These are phyloP conservation scores for Ustilago nuda DNA, from an alignment of 1,284 basidiomycete genomes.

Conservation along the genomic window DNA sequence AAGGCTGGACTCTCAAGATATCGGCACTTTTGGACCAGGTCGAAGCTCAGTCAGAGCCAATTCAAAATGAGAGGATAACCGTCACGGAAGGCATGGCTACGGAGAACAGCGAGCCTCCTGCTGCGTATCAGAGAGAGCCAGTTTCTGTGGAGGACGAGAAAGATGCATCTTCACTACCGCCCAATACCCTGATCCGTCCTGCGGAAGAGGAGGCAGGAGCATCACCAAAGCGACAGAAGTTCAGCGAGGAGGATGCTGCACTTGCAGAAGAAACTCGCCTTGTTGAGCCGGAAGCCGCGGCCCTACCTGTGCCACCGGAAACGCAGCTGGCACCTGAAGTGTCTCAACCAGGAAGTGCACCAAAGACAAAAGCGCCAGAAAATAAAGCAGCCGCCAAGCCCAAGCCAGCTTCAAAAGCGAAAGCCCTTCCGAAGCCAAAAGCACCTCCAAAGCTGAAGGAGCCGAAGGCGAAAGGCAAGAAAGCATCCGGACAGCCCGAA, in stretches of 20 bases:
- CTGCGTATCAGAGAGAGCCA: not conserved
- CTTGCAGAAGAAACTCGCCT: not conserved
- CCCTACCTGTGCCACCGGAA: not conserved
- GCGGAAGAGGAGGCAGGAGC: conserved; percentile 6
- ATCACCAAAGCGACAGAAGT: conserved; percentile 14
- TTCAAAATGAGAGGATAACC: not conserved
- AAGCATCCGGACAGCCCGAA: not conserved
- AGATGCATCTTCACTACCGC: not conserved
- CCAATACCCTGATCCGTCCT: not conserved
- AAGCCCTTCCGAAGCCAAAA: conserved; percentile 10
- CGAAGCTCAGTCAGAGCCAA: not conserved
- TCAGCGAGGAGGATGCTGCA: not conserved
- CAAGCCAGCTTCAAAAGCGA: conserved; percentile 3
- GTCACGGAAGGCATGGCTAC: not conserved
- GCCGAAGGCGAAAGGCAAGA: conserved; percentile 11
- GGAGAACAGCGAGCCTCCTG: not conserved
- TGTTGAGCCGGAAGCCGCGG: not conserved
- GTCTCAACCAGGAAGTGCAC: not conserved
- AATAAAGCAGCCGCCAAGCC: conserved; percentile 5
- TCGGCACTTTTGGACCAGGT: conserved; percentile 3
- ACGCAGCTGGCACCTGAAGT: not conserved
- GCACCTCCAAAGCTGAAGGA: conserved; percentile 15
- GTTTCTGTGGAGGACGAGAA: not conserved
- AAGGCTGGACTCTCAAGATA: conserved; percentile 5
- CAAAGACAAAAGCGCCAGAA: not conserved